Percentiles rank a stretch among this genome's conserved stretches.
These are phyloP conservation scores for Herpotrichia juniperi DNA, from an alignment of 2,329 filamentous ascomycete species.

Conservation along the genomic window DNA sequence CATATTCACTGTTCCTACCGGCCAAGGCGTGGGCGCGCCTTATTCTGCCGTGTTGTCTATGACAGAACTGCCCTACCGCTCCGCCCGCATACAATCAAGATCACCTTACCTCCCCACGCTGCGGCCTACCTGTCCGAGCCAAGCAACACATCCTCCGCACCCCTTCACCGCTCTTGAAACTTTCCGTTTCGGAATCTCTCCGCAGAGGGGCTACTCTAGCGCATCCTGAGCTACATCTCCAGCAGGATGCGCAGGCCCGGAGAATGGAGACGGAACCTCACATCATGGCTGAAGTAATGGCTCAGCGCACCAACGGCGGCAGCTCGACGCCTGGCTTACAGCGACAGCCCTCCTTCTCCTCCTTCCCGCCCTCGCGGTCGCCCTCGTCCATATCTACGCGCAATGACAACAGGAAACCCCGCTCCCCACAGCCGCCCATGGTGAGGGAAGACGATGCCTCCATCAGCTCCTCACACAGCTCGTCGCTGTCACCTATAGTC, in stretches of 20 bases:
- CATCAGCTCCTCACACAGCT: slow-evolving; percentile 31
- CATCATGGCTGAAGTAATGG: slow-evolving; percentile 41
- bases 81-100: neutral
- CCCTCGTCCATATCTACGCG: slow-evolving; percentile 44
- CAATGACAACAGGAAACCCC: slow-evolving; percentile 38
- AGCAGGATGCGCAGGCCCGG: slow-evolving; percentile 6
- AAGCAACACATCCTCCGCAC: neutral
- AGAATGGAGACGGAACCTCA: slow-evolving; percentile 27
- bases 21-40: neutral
- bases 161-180: slow-evolving; percentile 6
- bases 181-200: slow-evolving; percentile 6
- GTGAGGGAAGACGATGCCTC: slow-evolving; percentile 40
- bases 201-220: slow-evolving; percentile 3
- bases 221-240: neutral
- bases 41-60: neutral
- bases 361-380: slow-evolving; percentile 48
- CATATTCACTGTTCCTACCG: neutral
- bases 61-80: neutral
- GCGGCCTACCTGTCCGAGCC: neutral
- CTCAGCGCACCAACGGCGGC: slow-evolving; percentile 29
- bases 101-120: neutral
- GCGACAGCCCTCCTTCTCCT: slow-evolving; percentile 52
- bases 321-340: slow-evolving; percentile 28
- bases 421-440: slow-evolving; percentile 45
- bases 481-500: slow-evolving; percentile 27